A percentile compares a stretch with the other conserved stretches of the same genome.
Evolutionary conservation across 768 basidiomycete genomes (phyloP).

Genomic region (Zangia roseola): DNA sequence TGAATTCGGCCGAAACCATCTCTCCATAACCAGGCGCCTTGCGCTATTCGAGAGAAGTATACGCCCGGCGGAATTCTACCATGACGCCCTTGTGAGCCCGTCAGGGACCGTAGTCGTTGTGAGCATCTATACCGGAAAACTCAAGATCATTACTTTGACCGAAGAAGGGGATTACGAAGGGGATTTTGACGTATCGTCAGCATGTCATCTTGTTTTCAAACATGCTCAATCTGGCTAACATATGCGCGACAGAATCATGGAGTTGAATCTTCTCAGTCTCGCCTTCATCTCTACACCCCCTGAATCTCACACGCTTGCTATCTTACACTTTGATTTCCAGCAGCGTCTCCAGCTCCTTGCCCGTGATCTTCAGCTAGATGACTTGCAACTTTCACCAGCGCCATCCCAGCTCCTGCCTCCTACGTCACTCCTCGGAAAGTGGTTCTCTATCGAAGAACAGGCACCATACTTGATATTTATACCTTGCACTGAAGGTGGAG

Average conservation of each 20-base stretch:
- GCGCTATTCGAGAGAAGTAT: slow-evolving; percentile 55
- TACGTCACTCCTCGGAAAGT: slow-evolving; percentile 50
- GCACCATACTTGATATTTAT: slow-evolving; percentile 42
- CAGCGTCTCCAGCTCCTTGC: slow-evolving; percentile 61
- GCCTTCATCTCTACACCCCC: slow-evolving; percentile 50
- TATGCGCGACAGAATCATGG: slow-evolving; percentile 47
- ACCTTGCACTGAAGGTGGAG: slow-evolving; percentile 22
- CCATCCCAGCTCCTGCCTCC: slow-evolving; percentile 46
- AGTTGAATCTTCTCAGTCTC: slow-evolving; percentile 67
- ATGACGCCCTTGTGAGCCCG: slow-evolving; percentile 64
- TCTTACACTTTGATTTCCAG: slow-evolving; percentile 65
- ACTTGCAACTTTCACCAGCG: slow-evolving; percentile 50
- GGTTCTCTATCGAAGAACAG: slow-evolving; percentile 39
- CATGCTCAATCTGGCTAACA: slow-evolving; percentile 3
- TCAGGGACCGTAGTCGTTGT: slow-evolving; percentile 59
- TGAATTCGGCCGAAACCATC: slow-evolving; percentile 27
- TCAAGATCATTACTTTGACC: slow-evolving; percentile 57
- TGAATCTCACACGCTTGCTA: slow-evolving; percentile 54
- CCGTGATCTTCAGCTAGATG: slow-evolving; percentile 50
- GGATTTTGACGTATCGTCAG: slow-evolving; percentile 67
- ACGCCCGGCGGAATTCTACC: slow-evolving; percentile 71
- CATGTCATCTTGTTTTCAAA: slow-evolving; percentile 12
- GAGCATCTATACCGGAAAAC: slow-evolving; percentile 66
- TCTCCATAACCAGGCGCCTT: slow-evolving; percentile 45
- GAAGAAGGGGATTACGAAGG: slow-evolving; percentile 51